Evolutionary conservation across 495 filamentous ascomycete species (phyloP), one percentile per base, ranked within the genome.

Genomic region (Penicillium ucsense): DNA sequence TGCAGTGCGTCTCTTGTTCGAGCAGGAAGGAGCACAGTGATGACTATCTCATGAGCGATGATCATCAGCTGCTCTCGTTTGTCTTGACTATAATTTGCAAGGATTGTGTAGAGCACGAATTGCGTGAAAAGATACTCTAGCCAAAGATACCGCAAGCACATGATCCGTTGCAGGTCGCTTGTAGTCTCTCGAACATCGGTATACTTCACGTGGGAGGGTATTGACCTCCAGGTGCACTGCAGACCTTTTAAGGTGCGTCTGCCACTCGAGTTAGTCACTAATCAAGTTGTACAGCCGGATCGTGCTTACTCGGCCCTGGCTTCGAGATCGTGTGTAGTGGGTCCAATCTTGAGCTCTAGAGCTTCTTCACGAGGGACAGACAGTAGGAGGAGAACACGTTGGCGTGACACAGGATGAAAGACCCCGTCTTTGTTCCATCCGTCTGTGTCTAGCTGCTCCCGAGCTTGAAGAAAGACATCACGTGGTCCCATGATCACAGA

Each of bases 21-120:
- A 4, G 47, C 35, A 33, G 47, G 47, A 7, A 44, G 37, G 4
- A 49, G 47, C 28, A 38, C 47, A n/a, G 43, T 34, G 27, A 38
- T 49, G 40, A 49, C 39, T 31, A 49, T 37, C 47, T 49, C 47
- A 35, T 49, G 47, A 27, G 47, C 47, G n/a, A 35, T 43, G 31
- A 8, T 49, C 8, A 49, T 49, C 32, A 44, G 27, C 9, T 8
- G 37, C 34, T 43, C 40, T n/a, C 47, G 33, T 27, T 30, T 43
- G 12, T 6, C 7, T 27, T 38, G 27, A 29, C 29, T 33, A 4
- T 10, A 49, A 44, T 20, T 31, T 2, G 47, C 47, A 35, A 49
- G 47, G 3, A 49, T 28, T 20, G 47, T 38, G 29, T 49, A 29
- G 30, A 40, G 4, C 28, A 40, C 5, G 28, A 40, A 40, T 5